Evolutionary conservation across 192 early-diverging fungal genomes (phyloP), one percentile per base, ranked within the genome.

Genomic region (Entrophospora sp.): DNA sequence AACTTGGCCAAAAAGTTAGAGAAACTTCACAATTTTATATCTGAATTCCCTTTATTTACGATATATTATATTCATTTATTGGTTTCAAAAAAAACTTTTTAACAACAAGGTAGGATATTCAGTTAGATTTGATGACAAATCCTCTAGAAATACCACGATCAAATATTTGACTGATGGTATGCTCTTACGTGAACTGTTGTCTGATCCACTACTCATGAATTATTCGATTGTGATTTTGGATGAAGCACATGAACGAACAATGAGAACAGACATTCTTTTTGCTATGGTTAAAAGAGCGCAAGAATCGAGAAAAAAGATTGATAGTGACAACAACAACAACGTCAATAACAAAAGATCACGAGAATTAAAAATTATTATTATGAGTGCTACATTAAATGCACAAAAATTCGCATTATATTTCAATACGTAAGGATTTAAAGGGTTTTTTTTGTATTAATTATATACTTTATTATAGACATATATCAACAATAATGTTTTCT

Each of bases 161-260:
- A 93, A 94, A 73, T 99, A 91, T 70, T 83, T 96, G 77, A 99
- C 97, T 0, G 97, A 99, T 59, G 97, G 97, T 61, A 89, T 99
- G 85, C 80, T 99, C 49, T 69, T 99, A 24, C 79, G 95, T 6
- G 96, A 99, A 71, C 79, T 97, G 4, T 74, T 97, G 53, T 80
- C 85, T 4, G 95, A 99, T 70, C 79, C 82, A 16, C 49, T 92
- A 55, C 70, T 99, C 8, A 64, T 75, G 1, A 69, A 81, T 31
- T 99, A 99, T 73, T 84, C 85, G 31, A 88, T 90, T 7, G 85
- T 99, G 66, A 82, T 99, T 28, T 70, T 99, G 35, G 96, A 99
- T 66, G 96, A 99, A 70, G 96, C 96, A 0, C 97, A 99, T 72
- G 97, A 99, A 75, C 86, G 97, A n/a, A 96, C 91, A 0, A 64